These are phyloP conservation scores for Delitschia confertaspora DNA, from an alignment of 495 filamentous ascomycete species.

Conservation along the genomic window DNA sequence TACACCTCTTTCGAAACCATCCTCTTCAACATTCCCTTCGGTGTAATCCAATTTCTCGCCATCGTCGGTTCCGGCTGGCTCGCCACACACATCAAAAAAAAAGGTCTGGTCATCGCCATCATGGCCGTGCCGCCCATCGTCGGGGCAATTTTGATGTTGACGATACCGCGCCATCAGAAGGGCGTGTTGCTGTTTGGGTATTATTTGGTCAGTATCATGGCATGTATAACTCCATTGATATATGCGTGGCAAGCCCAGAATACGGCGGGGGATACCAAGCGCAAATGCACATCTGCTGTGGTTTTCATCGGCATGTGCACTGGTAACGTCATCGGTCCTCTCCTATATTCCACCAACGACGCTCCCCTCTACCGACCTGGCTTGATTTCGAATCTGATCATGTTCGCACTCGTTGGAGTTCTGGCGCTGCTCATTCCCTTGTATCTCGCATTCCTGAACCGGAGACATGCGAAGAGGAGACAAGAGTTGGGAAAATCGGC, in stretches of 20 bases:
- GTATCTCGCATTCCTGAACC: slow-evolving; percentile 45
- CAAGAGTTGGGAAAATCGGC: slow-evolving; percentile 43
- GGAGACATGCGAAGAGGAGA: slow-evolving; percentile 42
- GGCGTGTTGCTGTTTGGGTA: slow-evolving; percentile 50
- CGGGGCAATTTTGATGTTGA: slow-evolving; percentile 48
- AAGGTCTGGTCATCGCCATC: slow-evolving; percentile 48
- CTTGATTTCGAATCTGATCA: slow-evolving; percentile 46
- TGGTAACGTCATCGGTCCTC: slow-evolving; percentile 50
- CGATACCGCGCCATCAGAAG: slow-evolving; percentile 38
- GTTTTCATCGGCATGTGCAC: slow-evolving; percentile 50
- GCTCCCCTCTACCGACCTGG: slow-evolving; percentile 47
- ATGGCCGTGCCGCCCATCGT: slow-evolving; percentile 49
- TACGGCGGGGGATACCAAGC: slow-evolving; percentile 57
- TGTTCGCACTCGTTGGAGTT: slow-evolving; percentile 47
- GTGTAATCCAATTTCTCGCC: slow-evolving; percentile 50
- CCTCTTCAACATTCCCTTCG: slow-evolving; percentile 58
- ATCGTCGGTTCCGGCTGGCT: slow-evolving; percentile 50
- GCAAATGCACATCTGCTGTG: slow-evolving; percentile 50
- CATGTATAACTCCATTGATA: slow-evolving; percentile 51
- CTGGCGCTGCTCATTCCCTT: slow-evolving; percentile 38
- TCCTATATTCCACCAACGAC: slow-evolving; percentile 50
- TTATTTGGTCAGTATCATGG: slow-evolving; percentile 52
- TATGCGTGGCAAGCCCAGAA: slow-evolving; percentile 57
- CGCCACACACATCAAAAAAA: slow-evolving; percentile 45
- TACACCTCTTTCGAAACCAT: slow-evolving; percentile 52